A percentile compares a stretch with the other conserved stretches of the same genome.
Conservation (phyloP, 371 early-diverging fungal species). For the Rhizopus sp. region DNA sequence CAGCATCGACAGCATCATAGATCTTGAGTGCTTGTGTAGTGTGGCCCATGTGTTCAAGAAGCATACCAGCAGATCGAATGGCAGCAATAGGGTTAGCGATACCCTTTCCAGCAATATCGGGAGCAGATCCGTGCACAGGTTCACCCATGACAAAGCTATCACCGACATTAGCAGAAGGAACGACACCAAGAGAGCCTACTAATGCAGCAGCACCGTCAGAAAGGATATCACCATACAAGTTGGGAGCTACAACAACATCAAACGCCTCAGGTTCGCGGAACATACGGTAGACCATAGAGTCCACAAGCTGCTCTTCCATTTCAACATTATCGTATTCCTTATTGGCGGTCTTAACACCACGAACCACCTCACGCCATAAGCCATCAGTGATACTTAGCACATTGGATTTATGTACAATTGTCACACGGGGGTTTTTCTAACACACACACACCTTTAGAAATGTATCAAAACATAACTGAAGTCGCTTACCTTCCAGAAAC, state of each 20-base stretch:
- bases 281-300: conserved; percentile 96
- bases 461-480: too few species aligned
- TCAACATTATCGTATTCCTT: conserved; percentile 63
- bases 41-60: conserved; percentile 84
- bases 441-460: background rate
- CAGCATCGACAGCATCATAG: conserved; percentile 84
- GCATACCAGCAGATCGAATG: conserved; percentile 88
- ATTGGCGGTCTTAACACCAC: conserved; percentile 70
- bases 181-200: conserved; percentile 92
- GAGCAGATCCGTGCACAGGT: conserved; percentile 96
- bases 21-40: conserved; percentile 74
- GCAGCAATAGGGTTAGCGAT: conserved; percentile 95
- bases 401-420: conserved; percentile 96
- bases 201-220: conserved; percentile 95
- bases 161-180: conserved; percentile 94
- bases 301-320: conserved; percentile 93
- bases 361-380: conserved; percentile 88
- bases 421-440: conserved; percentile 75
- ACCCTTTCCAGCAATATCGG: conserved; percentile 94
- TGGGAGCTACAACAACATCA: conserved; percentile 95
- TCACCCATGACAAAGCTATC: conserved; percentile 92
- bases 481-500: conserved; percentile 60
- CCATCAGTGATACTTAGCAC: conserved; percentile 93
- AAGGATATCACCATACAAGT: conserved; percentile 95
- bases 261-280: conserved; percentile 94